Evolutionary conservation across 495 filamentous ascomycete genomes (phyloP).

Genomic region (Podospora comata): DNA sequence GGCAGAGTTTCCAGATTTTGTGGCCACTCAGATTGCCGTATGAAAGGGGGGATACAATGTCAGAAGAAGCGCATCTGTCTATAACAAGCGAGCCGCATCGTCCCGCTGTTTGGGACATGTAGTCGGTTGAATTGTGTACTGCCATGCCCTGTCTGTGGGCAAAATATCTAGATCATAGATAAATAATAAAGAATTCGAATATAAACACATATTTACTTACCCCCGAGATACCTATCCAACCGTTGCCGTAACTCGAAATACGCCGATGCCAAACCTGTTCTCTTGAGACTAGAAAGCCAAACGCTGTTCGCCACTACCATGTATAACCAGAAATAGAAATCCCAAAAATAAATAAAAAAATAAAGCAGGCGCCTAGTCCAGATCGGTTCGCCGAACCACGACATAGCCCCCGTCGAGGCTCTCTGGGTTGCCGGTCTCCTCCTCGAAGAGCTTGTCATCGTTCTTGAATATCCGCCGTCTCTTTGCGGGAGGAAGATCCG

Average conservation of each 20-base stretch:
- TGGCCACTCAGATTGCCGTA: slow-evolving; percentile 26
- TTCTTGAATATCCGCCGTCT: slow-evolving; percentile 30
- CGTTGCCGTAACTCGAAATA: not conserved
- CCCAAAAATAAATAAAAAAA: not conserved
- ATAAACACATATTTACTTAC: not conserved
- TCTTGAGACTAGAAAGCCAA: not conserved
- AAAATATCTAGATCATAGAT: slow-evolving; percentile 11
- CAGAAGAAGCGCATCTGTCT: not conserved
- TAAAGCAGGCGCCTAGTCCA: slow-evolving; percentile 30
- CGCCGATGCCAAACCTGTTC: slow-evolving; percentile 11
- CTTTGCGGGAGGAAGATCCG: slow-evolving; percentile 26
- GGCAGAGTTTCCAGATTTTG: slow-evolving; percentile 59
- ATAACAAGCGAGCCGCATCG: not conserved
- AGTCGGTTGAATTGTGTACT: not conserved
- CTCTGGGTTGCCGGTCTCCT: slow-evolving; percentile 41
- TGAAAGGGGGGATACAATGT: slow-evolving; percentile 5
- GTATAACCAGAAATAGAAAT: slow-evolving; percentile 5
- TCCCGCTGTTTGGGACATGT: not conserved
- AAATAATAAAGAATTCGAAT: slow-evolving; percentile 13
- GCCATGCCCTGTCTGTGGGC: not conserved
- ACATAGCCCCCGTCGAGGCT: slow-evolving; percentile 46
- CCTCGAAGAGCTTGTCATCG: slow-evolving; percentile 40
- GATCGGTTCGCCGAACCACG: slow-evolving; percentile 42
- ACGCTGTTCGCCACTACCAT: slow-evolving; percentile 1
- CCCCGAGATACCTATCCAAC: not conserved